A percentile compares a stretch with the other conserved stretches of the same genome.
These are phyloP conservation scores for Didymellaceae sp. DNA, from an alignment of 2,329 filamentous ascomycete genomes.

Conservation along the genomic window DNA sequence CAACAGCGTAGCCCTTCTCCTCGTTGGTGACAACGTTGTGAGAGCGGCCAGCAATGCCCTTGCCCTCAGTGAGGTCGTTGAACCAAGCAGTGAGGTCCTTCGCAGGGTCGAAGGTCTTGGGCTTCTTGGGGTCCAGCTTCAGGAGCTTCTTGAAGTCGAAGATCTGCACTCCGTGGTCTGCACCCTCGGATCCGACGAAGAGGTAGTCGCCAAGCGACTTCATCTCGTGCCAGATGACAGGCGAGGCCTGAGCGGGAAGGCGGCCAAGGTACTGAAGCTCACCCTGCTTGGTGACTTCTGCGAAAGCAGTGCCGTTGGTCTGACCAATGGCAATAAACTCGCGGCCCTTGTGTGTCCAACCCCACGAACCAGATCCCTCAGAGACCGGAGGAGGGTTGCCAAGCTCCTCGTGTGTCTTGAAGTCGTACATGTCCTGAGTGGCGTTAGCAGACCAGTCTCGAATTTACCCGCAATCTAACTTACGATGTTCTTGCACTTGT, in stretches of 20 bases:
- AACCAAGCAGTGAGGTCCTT: constrained; percentile 41
- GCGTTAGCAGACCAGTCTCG: constrained; percentile 11
- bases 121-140: constrained; percentile 41
- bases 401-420: constrained; percentile 62
- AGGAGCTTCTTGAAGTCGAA: constrained; percentile 62
- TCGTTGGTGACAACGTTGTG: constrained; percentile 48
- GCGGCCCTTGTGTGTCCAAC: constrained; percentile 60
- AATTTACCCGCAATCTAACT: constrained; percentile 32
- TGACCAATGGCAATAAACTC: constrained; percentile 64
- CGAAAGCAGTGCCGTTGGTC: constrained; percentile 62
- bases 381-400: constrained; percentile 51
- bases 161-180: constrained; percentile 63
- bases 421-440: constrained; percentile 60
- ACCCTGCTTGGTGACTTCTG: constrained; percentile 57
- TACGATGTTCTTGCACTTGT: constrained; percentile 56
- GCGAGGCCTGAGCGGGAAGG: constrained; percentile 54
- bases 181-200: constrained; percentile 50
- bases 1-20: constrained; percentile 44
- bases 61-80: constrained; percentile 29
- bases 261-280: constrained; percentile 62
- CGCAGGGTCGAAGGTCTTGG: constrained; percentile 37
- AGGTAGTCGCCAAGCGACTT: constrained; percentile 50
- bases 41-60: constrained; percentile 34
- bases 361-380: constrained; percentile 58
- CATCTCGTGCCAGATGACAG: constrained; percentile 62